Percentiles rank a stretch among this genome's conserved stretches.
Conservation (phyloP, 805 yeast species). For the Komagataella pastoris region DNA sequence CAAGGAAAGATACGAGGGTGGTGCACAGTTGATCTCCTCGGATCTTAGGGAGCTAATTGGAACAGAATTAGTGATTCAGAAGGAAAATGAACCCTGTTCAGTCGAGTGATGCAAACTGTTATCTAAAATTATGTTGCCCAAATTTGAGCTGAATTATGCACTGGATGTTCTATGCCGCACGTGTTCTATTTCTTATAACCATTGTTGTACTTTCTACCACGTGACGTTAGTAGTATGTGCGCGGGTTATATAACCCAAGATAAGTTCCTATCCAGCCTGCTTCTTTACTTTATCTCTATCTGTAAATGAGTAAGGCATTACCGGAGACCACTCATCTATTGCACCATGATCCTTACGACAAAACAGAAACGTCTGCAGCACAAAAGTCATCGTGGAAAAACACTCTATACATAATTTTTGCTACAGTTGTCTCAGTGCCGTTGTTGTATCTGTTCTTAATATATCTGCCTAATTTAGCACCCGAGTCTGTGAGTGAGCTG, state of each 20-base stretch:
- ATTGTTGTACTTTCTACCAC: neutral
- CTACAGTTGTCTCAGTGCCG: slow-evolving; percentile 8
- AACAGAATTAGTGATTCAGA: slow-evolving; percentile 48
- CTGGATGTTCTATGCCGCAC: neutral
- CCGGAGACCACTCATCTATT: neutral
- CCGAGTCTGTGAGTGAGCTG: slow-evolving; percentile 4
- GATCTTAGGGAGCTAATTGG: slow-evolving; percentile 50
- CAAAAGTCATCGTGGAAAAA: neutral
- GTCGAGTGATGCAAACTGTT: neutral
- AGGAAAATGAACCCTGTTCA: slow-evolving; percentile 22
- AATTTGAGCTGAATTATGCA: neutral
- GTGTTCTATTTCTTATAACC: neutral
- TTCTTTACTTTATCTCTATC: neutral
- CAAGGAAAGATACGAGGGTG: slow-evolving; percentile 14
- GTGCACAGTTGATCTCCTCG: slow-evolving; percentile 22
- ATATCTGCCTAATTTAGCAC: slow-evolving; percentile 18
- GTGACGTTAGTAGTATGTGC: neutral
- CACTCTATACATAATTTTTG: neutral
- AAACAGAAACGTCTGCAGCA: neutral
- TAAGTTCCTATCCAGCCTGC: neutral
- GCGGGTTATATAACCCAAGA: neutral
- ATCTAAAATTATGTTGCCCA: neutral
- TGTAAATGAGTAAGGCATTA: neutral
- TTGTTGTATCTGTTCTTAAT: slow-evolving; percentile 14
- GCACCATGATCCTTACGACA: neutral